phyloP scores from a whole-genome alignment of 176 grass and related monocot species.

The Urochloa ruziziensis region DNA sequence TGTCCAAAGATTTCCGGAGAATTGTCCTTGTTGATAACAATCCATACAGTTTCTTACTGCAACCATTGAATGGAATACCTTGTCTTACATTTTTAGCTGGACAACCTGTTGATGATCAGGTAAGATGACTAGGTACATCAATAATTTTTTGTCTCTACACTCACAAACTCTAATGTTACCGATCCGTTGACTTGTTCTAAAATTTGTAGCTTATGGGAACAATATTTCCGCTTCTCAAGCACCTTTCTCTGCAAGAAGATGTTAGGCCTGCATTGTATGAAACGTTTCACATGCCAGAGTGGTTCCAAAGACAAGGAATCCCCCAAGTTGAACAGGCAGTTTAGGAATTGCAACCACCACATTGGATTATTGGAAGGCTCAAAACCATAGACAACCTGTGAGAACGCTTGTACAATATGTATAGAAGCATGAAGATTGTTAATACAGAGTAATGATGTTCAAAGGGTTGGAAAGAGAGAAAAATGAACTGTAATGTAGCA shows the following conservation, averaged over 20 bases:
- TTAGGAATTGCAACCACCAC: constrained; percentile 8
- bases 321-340: constrained; percentile 34
- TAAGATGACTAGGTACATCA: constrained; percentile 13
- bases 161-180: constrained; percentile 4
- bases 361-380: constrained; percentile 35
- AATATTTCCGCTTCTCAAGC: constrained; percentile 86
- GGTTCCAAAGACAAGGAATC: constrained; percentile 79
- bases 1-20: constrained; percentile 75
- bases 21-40: constrained; percentile 95
- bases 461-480: not conserved
- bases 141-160: not conserved
- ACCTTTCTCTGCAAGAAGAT: constrained; percentile 78
- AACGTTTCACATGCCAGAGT: constrained; percentile 92
- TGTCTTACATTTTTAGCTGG: constrained; percentile 79
- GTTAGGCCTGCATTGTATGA: constrained; percentile 66
- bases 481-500: constrained; percentile 20
- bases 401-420: constrained; percentile 30
- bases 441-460: not conserved
- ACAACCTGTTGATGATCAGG: constrained; percentile 82
- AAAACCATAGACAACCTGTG: not conserved
- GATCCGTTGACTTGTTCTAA: constrained; percentile 4
- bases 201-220: constrained; percentile 68
- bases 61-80: constrained; percentile 93
- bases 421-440: constrained; percentile 3
- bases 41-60: constrained; percentile 88